Evolutionary conservation across 129 eudicot species (phyloP).

Genomic region (Heracleum sosnowskyi): DNA sequence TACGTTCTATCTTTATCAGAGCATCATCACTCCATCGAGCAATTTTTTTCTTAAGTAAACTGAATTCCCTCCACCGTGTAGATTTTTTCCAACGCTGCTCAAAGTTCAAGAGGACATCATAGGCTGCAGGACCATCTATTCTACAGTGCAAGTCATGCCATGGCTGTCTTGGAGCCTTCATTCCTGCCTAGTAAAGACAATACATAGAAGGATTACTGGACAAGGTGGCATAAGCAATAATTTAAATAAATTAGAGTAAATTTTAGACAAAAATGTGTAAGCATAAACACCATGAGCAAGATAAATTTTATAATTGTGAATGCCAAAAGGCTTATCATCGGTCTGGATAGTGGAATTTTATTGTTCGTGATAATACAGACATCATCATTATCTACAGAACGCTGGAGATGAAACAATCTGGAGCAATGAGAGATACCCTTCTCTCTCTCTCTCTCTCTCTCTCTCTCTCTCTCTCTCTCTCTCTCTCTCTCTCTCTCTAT

Average conservation of each 20-base stretch:
- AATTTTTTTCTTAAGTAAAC: constrained; percentile 55
- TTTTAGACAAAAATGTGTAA: background rate
- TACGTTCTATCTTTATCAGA: constrained; percentile 75
- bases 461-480: background rate
- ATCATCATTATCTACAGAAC: background rate
- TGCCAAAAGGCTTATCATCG: background rate
- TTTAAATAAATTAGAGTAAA: background rate
- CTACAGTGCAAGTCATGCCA: constrained; percentile 96
- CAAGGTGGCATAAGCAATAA: background rate
- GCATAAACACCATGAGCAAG: background rate
- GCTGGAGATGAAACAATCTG: background rate
- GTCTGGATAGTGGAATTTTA: background rate
- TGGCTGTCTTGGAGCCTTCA: constrained; percentile 94
- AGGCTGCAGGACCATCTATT: constrained; percentile 98
- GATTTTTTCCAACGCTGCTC: constrained; percentile 97
- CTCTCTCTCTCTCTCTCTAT: background rate
- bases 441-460: background rate
- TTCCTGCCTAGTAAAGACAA: constrained; percentile 50
- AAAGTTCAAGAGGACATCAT: constrained; percentile 88
- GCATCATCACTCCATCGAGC: constrained; percentile 89
- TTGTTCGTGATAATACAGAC: background rate
- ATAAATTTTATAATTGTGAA: background rate
- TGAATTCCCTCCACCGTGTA: constrained; percentile 76
- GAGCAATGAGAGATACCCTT: background rate
- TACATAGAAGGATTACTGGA: background rate